These are phyloP conservation scores for Phytophthora rubi DNA, from an alignment of 352 stramenopile species.

Conservation along the genomic window DNA sequence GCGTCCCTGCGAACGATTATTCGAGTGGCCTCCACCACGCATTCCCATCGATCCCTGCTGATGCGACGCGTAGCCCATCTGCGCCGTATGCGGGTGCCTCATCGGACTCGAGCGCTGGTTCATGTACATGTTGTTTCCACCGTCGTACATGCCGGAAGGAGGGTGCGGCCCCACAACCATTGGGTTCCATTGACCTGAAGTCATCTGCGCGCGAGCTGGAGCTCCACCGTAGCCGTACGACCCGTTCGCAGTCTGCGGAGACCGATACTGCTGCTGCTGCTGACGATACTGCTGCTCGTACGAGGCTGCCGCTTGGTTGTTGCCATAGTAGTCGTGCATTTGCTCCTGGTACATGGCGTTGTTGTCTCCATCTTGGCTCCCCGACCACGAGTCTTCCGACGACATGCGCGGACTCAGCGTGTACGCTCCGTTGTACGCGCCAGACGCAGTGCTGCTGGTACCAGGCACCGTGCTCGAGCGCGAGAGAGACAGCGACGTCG, in stretches of 20 bases:
- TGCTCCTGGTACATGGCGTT: slow-evolving; percentile 49
- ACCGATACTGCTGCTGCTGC: slow-evolving; percentile 35
- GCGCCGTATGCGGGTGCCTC: slow-evolving; percentile 36
- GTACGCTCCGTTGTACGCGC: slow-evolving; percentile 48
- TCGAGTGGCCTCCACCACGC: slow-evolving; percentile 36
- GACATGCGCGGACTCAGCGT: slow-evolving; percentile 53
- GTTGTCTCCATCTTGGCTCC: slow-evolving; percentile 50
- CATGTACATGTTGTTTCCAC: slow-evolving; percentile 60
- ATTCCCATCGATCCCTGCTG: slow-evolving; percentile 42
- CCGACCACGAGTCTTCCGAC: slow-evolving; percentile 59
- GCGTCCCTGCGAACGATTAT: slow-evolving; percentile 32
- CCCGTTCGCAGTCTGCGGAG: slow-evolving; percentile 29
- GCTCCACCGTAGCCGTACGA: slow-evolving; percentile 42
- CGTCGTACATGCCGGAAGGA: slow-evolving; percentile 39
- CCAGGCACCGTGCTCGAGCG: slow-evolving; percentile 47
- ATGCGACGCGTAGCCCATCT: slow-evolving; percentile 50
- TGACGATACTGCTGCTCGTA: slow-evolving; percentile 33
- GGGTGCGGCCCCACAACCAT: slow-evolving; percentile 38
- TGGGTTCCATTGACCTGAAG: slow-evolving; percentile 50
- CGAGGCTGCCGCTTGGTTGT: slow-evolving; percentile 31
- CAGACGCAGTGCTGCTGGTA: slow-evolving; percentile 36
- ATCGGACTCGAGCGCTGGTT: slow-evolving; percentile 42
- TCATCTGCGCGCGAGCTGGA: slow-evolving; percentile 35
- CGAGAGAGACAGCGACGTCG: slow-evolving; percentile 42
- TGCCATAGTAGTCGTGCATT: slow-evolving; percentile 59